Percentiles rank a stretch among this genome's conserved stretches.
These are phyloP conservation scores for Kodamaea jinghongensis DNA, from an alignment of 805 yeast genomes.

Conservation along the genomic window DNA sequence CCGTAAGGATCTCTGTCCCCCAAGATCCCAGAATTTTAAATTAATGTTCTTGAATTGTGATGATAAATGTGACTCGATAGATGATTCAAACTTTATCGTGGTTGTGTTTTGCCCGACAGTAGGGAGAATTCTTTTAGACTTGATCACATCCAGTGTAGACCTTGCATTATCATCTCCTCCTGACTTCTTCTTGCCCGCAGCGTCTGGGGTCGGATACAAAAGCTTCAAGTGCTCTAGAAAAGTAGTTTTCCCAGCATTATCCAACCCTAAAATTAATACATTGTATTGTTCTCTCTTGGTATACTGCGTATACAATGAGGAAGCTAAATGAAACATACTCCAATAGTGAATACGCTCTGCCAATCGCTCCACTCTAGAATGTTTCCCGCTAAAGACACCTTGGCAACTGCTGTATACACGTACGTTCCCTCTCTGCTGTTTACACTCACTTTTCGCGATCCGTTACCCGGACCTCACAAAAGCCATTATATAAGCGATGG, in stretches of 20 bases:
- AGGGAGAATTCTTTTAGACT: slow-evolving; percentile 68
- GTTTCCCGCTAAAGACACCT: not conserved
- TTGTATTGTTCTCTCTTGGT: slow-evolving; percentile 46
- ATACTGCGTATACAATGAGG: slow-evolving; percentile 44
- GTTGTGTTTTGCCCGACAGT: slow-evolving; percentile 91
- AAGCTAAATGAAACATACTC: slow-evolving; percentile 43
- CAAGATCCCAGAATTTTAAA: slow-evolving; percentile 92
- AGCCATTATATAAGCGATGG: not conserved
- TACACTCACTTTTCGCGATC: not conserved
- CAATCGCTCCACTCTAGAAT: not conserved
- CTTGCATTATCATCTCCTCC: slow-evolving; percentile 11
- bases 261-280: slow-evolving; percentile 77
- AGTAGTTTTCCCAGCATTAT: slow-evolving; percentile 91
- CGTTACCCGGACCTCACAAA: not conserved
- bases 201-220: slow-evolving; percentile 27
- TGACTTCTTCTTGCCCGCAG: slow-evolving; percentile 14
- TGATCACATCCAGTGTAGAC: slow-evolving; percentile 24
- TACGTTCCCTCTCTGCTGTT: not conserved
- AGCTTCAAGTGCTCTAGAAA: slow-evolving; percentile 41
- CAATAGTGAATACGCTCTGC: not conserved
- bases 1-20: slow-evolving; percentile 88
- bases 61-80: slow-evolving; percentile 30
- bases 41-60: slow-evolving; percentile 41
- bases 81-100: slow-evolving; percentile 39
- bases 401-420: not conserved